Conservation (phyloP, 2,329 filamentous ascomycete species). For the Albifimbria verrucaria region DNA sequence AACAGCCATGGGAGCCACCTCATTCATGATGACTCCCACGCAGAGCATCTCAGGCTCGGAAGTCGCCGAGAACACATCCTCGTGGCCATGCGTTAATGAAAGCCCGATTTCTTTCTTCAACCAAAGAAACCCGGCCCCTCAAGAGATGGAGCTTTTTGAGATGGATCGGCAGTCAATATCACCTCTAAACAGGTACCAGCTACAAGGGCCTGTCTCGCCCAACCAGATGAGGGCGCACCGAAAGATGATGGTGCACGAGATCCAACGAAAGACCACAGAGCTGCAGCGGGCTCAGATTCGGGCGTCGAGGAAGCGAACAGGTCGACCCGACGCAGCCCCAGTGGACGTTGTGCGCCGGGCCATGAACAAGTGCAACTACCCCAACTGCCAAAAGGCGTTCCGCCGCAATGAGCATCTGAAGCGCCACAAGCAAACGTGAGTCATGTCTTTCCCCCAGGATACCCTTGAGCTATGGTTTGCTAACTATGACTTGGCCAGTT, state of each 20-base stretch:
- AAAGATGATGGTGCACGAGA: slow-evolving; percentile 37
- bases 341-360: slow-evolving; percentile 35
- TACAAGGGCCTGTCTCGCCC: slow-evolving; percentile 29
- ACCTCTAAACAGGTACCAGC: slow-evolving; percentile 25
- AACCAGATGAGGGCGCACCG: slow-evolving; percentile 32
- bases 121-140: slow-evolving; percentile 25
- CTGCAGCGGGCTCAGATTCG: slow-evolving; percentile 40
- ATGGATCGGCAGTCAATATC: slow-evolving; percentile 34
- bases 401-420: slow-evolving; percentile 55
- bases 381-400: slow-evolving; percentile 45
- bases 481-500: slow-evolving; percentile 19
- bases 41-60: slow-evolving; percentile 37
- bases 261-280: slow-evolving; percentile 40
- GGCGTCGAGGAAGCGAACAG: slow-evolving; percentile 24
- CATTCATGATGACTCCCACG: slow-evolving; percentile 38
- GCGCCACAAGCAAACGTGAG: slow-evolving; percentile 51
- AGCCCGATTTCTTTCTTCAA: slow-evolving; percentile 39
- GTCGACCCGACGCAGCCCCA: slow-evolving; percentile 23
- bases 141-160: slow-evolving; percentile 29
- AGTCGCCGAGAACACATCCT: slow-evolving; percentile 31
- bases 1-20: slow-evolving; percentile 24
- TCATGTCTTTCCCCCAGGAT: no score
- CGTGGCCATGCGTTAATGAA: slow-evolving; percentile 37
- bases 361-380: slow-evolving; percentile 43
- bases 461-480: not conserved